Conservation (phyloP, 2,329 filamentous ascomycete species). For the Fusarium penzigii region DNA sequence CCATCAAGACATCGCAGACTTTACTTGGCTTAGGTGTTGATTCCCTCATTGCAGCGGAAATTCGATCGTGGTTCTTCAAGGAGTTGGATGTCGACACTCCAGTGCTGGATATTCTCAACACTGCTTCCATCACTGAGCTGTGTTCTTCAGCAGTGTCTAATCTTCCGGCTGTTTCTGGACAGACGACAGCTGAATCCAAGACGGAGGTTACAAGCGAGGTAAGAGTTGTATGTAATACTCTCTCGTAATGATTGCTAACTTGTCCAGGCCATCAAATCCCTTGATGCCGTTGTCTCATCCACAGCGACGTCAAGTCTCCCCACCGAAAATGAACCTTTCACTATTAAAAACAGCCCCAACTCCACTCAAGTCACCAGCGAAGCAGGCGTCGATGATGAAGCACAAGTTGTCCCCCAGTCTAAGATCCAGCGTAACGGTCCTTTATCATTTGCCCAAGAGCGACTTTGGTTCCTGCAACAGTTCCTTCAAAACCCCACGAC, state of each 20-base stretch:
- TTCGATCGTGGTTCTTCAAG: slow-evolving; percentile 52
- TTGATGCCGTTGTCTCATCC: neutral
- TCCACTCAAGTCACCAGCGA: neutral
- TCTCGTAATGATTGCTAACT: neutral
- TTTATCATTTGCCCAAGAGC: slow-evolving; percentile 3
- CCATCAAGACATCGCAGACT: neutral
- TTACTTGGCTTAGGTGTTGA: slow-evolving; percentile 30
- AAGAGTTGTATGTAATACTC: neutral
- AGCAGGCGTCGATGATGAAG: slow-evolving; percentile 1
- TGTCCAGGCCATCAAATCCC: neutral
- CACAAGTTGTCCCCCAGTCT: neutral
- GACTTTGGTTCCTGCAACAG: slow-evolving; percentile 5
- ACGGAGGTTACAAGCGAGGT: neutral
- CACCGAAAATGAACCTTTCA: neutral
- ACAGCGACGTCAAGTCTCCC: neutral
- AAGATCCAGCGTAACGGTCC: neutral
- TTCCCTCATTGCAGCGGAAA: slow-evolving; percentile 37
- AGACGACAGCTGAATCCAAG: neutral
- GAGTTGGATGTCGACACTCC: slow-evolving; percentile 44
- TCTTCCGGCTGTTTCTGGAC: neutral
- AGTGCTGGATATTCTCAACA: slow-evolving; percentile 40
- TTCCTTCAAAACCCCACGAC: slow-evolving; percentile 4
- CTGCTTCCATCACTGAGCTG: slow-evolving; percentile 14
- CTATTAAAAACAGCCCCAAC: neutral
- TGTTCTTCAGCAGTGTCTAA: neutral